Percentiles rank a stretch among this genome's conserved stretches.
Evolutionary conservation across 2,329 filamentous ascomycete genomes (phyloP).

Genomic region (Fusarium lyarnte): DNA sequence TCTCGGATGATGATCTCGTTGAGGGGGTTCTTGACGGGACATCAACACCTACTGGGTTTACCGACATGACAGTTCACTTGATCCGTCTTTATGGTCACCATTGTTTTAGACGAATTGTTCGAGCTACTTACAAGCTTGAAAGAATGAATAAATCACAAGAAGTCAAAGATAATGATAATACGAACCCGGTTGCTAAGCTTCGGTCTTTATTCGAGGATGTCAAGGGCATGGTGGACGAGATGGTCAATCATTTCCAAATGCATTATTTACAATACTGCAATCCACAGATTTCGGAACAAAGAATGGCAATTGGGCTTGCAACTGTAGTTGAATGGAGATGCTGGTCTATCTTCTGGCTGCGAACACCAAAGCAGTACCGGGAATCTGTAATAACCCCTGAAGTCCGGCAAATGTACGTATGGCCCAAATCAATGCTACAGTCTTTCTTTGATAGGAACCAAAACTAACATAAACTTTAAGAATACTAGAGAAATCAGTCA

Average conservation of each 20-base stretch:
- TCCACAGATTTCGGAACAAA: not conserved
- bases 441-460: no score
- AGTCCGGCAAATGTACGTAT: not conserved
- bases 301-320: not conserved
- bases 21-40: not conserved
- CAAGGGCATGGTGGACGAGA: not conserved
- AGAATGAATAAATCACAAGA: not conserved
- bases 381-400: not conserved
- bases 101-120: not conserved
- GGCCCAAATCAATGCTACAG: no score
- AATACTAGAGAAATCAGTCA: not conserved
- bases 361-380: not conserved
- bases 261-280: not conserved
- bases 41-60: not conserved
- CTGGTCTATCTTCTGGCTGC: constrained; percentile 3
- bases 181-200: not conserved
- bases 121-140: not conserved
- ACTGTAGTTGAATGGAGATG: not conserved
- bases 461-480: not conserved
- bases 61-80: not conserved
- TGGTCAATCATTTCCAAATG: not conserved
- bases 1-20: not conserved
- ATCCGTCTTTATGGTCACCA: not conserved
- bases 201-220: not conserved
- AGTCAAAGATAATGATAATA: fast-evolving